Conservation (phyloP, 2,329 filamentous ascomycete species). For the Colletotrichum eleusines region DNA sequence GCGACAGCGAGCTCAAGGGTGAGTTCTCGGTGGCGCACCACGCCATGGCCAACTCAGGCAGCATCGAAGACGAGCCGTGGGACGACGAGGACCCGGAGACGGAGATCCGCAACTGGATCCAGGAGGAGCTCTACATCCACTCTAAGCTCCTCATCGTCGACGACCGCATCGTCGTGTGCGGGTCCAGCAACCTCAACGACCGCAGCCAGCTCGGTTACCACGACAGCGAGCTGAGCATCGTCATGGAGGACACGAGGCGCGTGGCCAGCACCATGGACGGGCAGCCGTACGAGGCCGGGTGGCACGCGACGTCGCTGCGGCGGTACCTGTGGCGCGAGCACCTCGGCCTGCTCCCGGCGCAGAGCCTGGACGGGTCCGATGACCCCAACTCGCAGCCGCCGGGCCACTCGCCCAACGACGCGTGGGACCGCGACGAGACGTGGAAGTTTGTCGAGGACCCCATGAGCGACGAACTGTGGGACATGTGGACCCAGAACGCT, state of each 20-base stretch:
- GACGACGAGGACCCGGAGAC: conserved; percentile 76
- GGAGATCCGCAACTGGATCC: conserved; percentile 90
- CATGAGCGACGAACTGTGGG: conserved; percentile 73
- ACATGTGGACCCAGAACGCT: conserved; percentile 77
- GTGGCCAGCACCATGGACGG: conserved; percentile 84
- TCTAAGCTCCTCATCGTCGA: conserved; percentile 91
- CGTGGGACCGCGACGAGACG: conserved; percentile 68
- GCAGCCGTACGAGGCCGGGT: conserved; percentile 79
- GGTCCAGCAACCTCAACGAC: conserved; percentile 92
- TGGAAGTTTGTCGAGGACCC: conserved; percentile 79
- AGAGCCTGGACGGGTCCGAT: conserved; percentile 74
- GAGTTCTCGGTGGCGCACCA: conserved; percentile 74
- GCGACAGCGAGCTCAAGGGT: conserved; percentile 53
- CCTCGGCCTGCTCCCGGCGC: conserved; percentile 81
- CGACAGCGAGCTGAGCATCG: conserved; percentile 90
- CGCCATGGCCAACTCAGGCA: conserved; percentile 78
- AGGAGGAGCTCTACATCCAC: conserved; percentile 97
- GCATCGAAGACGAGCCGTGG: conserved; percentile 78
- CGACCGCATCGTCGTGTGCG: conserved; percentile 86
- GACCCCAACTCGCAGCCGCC: conserved; percentile 83
- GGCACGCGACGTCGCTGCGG: conserved; percentile 83
- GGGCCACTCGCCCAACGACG: conserved; percentile 73
- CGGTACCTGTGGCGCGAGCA: conserved; percentile 92
- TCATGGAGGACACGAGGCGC: conserved; percentile 85
- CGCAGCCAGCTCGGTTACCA: conserved; percentile 88